phyloP scores from a whole-genome alignment of 2,329 filamentous ascomycete genomes.

The Penicillium sp. region DNA sequence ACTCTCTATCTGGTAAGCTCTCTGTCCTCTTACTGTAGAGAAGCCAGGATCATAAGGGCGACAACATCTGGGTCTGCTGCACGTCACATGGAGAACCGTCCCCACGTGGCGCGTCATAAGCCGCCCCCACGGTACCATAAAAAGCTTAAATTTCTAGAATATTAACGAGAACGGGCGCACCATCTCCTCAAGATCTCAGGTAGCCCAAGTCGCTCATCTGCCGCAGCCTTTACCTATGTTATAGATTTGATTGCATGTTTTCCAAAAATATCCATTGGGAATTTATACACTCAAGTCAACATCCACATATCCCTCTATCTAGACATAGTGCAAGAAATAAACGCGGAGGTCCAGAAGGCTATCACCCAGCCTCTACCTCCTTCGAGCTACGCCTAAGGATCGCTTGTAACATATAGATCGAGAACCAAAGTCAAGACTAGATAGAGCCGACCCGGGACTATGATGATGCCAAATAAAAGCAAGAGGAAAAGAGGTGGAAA shows the following conservation, averaged over 20 bases:
- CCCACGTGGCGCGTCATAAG: not conserved
- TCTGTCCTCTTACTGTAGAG: not conserved
- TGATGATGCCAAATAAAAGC: not conserved
- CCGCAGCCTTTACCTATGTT: not conserved
- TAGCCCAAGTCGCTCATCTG: not conserved
- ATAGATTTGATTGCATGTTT: not conserved
- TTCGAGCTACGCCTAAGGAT: not conserved
- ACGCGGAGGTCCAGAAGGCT: constrained; percentile 7
- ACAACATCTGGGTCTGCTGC: not conserved
- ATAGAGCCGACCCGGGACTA: not conserved
- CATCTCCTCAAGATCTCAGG: not conserved
- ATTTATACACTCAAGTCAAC: constrained; percentile 11
- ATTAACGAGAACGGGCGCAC: not conserved
- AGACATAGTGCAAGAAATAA: not conserved
- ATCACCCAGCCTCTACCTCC: constrained; percentile 4
- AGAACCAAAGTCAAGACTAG: not conserved
- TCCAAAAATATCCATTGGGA: not conserved
- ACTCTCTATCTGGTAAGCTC: not conserved
- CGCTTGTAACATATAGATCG: not conserved
- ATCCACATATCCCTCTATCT: constrained; percentile 1
- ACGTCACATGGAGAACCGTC: not conserved
- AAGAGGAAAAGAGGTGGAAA: not conserved
- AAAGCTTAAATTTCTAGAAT: not conserved
- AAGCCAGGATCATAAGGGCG: not conserved
- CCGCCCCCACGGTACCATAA: not conserved